Evolutionary conservation across 1,284 basidiomycete species (phyloP).

Genomic region (Pseudozyma tsukubaensis): DNA sequence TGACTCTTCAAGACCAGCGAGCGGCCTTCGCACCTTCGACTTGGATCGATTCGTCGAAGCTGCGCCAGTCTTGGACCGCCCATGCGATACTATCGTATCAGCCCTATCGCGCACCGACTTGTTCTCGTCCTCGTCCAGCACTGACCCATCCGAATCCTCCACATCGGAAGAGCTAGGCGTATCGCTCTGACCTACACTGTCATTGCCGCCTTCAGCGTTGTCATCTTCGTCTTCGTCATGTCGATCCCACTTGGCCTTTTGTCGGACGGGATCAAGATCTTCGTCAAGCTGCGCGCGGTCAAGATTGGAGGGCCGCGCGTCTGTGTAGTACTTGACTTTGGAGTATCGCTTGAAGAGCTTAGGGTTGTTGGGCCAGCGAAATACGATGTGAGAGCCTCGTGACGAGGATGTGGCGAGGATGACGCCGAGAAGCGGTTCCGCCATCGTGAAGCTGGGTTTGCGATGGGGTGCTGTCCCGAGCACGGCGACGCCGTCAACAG

Average conservation of each 20-base stretch:
- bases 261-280: conserved; percentile 46
- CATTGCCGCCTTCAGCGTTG: conserved; percentile 14
- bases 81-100: conserved; percentile 30
- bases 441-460: conserved; percentile 22
- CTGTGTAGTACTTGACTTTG: conserved; percentile 61
- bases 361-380: conserved; percentile 64
- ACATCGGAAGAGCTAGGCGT: conserved; percentile 45
- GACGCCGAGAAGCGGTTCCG: conserved; percentile 60
- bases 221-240: conserved; percentile 47
- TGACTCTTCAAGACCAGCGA: conserved; percentile 28
- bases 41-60: conserved; percentile 23
- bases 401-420: conserved; percentile 63
- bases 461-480: no score
- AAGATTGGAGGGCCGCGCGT: conserved; percentile 10
- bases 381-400: conserved; percentile 61
- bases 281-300: conserved; percentile 26
- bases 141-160: conserved; percentile 44
- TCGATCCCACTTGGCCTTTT: conserved; percentile 45
- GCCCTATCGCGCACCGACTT: conserved; percentile 25
- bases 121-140: conserved; percentile 43
- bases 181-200: conserved; percentile 34
- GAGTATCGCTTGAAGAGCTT: conserved; percentile 56
- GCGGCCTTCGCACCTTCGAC: conserved; percentile 23
- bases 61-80: conserved; percentile 24
- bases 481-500: no score